Evolutionary conservation across 768 basidiomycete species (phyloP).

Genomic region (Bullera alba): DNA sequence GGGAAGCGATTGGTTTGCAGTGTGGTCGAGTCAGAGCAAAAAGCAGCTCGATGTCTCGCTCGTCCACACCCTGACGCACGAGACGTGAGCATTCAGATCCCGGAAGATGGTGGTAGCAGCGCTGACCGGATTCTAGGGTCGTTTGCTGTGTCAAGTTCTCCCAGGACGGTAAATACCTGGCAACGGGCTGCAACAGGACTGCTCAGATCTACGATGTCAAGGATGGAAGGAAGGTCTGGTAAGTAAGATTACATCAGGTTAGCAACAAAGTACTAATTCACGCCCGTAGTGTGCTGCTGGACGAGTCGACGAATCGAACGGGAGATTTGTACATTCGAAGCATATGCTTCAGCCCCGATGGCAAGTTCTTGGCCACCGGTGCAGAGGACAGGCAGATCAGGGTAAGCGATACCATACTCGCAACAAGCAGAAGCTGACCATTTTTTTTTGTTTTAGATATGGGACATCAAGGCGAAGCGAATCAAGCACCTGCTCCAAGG

Average conservation of each 20-base stretch:
- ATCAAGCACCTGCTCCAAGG: conserved; percentile 78
- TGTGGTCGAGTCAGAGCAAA: conserved; percentile 76
- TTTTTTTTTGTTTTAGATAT: conserved; percentile 56
- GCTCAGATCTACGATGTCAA: conserved; percentile 93
- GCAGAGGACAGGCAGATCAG: conserved; percentile 90
- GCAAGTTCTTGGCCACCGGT: conserved; percentile 65
- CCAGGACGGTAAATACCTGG: conserved; percentile 83
- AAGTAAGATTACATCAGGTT: conserved; percentile 25
- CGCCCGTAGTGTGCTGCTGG: conserved; percentile 59
- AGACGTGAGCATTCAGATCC: conserved; percentile 55
- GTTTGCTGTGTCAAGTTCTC: conserved; percentile 91
- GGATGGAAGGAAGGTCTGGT: conserved; percentile 79
- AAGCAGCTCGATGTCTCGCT: conserved; percentile 68
- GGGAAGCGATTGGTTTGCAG: conserved; percentile 79
- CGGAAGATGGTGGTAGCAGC: not conserved
- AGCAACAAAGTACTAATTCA: not conserved
- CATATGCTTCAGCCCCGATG: conserved; percentile 70
- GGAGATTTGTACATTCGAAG: conserved; percentile 86
- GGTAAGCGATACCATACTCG: conserved; percentile 50
- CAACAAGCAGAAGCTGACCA: not conserved
- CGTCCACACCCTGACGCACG: conserved; percentile 82
- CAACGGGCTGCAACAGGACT: conserved; percentile 92
- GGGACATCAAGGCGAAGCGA: conserved; percentile 76
- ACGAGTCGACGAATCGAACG: conserved; percentile 62
- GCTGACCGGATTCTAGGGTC: conserved; percentile 50